Conservation (phyloP, 805 yeast species). For the Candida montana region DNA sequence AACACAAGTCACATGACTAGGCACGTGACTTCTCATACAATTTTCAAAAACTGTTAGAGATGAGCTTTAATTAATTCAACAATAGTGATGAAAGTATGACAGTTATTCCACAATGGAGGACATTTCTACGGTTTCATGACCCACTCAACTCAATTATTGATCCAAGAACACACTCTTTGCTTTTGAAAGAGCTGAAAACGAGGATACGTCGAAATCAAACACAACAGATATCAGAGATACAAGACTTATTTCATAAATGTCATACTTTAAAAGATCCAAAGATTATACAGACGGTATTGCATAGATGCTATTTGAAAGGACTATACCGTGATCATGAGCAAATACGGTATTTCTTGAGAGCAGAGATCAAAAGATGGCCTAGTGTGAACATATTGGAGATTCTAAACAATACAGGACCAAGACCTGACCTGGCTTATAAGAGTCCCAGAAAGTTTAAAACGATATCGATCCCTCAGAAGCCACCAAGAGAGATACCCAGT, state of each 20-base stretch:
- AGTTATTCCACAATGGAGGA: not conserved
- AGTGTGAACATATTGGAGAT: constrained; percentile 11
- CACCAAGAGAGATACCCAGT: constrained; percentile 12
- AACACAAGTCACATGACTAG: no score
- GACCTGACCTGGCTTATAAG: constrained; percentile 9
- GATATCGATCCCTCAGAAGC: constrained; percentile 12
- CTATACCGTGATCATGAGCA: constrained; percentile 16
- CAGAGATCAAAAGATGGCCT: constrained; percentile 21
- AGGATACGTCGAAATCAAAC: constrained; percentile 11
- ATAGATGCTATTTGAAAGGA: constrained; percentile 17
- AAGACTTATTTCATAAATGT: not conserved
- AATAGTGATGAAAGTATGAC: not conserved
- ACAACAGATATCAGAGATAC: constrained; percentile 1
- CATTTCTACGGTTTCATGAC: constrained; percentile 2
- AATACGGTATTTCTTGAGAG: constrained; percentile 18
- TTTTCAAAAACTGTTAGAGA: no score
- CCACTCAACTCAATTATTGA: constrained; percentile 4
- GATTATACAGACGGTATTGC: constrained; percentile 13
- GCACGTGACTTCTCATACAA: not conserved
- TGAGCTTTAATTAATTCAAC: no score
- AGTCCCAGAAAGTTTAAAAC: constrained; percentile 2
- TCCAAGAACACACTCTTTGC: not conserved
- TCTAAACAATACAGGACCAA: constrained; percentile 7
- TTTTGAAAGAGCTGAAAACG: constrained; percentile 9
- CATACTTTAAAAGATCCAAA: constrained; percentile 1